Evolutionary conservation across 1,139 yeast species (phyloP).

Genomic region (Yamadazyma triangularis): DNA sequence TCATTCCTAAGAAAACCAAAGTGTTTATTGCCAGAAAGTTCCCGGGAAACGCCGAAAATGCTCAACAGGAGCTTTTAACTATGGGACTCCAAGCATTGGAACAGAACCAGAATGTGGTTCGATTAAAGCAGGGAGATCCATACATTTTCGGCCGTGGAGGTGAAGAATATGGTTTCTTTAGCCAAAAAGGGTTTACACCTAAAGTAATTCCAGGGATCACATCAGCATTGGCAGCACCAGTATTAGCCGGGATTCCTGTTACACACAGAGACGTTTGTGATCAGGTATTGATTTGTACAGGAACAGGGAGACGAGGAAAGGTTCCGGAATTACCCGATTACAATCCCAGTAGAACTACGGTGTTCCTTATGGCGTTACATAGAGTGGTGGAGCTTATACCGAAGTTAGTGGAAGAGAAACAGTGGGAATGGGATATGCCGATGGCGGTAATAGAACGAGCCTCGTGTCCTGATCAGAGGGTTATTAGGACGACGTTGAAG

Average conservation of each 20-base stretch:
- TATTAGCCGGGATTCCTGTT: constrained; percentile 80
- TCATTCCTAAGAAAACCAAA: constrained; percentile 71
- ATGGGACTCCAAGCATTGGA: constrained; percentile 63
- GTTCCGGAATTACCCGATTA: constrained; percentile 76
- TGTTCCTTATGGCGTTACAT: constrained; percentile 88
- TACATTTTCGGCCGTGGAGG: constrained; percentile 97
- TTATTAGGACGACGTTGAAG: constrained; percentile 67
- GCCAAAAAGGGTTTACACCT: constrained; percentile 63
- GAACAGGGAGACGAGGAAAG: constrained; percentile 87
- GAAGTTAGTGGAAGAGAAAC: constrained; percentile 44
- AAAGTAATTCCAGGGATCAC: constrained; percentile 83
- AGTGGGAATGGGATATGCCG: constrained; percentile 72
- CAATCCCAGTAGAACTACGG: constrained; percentile 69
- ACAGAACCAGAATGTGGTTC: constrained; percentile 72
- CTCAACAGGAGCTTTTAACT: constrained; percentile 77
- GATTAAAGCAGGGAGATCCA: constrained; percentile 96
- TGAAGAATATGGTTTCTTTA: constrained; percentile 75
- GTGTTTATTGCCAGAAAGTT: constrained; percentile 87
- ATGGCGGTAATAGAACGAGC: constrained; percentile 89
- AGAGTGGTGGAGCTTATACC: constrained; percentile 68
- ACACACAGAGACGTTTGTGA: constrained; percentile 93
- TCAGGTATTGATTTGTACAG: constrained; percentile 89
- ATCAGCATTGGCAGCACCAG: constrained; percentile 87
- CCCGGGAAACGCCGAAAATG: constrained; percentile 95
- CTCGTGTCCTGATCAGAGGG: constrained; percentile 87